phyloP scores from a whole-genome alignment of 2,329 filamentous ascomycete genomes.

The Trichoderma koningiopsis region DNA sequence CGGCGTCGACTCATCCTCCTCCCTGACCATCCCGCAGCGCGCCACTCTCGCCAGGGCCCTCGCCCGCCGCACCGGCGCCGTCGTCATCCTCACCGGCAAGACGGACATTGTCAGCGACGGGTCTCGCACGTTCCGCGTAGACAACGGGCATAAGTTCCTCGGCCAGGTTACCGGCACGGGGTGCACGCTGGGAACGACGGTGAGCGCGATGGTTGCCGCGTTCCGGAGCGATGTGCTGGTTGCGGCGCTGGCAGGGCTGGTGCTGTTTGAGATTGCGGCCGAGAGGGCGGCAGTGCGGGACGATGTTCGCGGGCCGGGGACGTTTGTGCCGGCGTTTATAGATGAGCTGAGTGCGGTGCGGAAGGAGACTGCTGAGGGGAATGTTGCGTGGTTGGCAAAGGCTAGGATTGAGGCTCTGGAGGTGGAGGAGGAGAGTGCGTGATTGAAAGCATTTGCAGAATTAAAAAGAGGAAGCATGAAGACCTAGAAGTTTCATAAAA shows the following conservation, averaged over 20 bases:
- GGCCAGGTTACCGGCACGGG: constrained; percentile 77
- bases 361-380: constrained; percentile 49
- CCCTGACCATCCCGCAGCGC: constrained; percentile 53
- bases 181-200: constrained; percentile 79
- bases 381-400: constrained; percentile 54
- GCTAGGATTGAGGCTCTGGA: constrained; percentile 51
- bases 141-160: constrained; percentile 75
- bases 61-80: constrained; percentile 67
- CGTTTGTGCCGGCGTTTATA: constrained; percentile 82
- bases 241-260: constrained; percentile 70
- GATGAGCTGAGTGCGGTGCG: constrained; percentile 65
- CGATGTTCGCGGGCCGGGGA: constrained; percentile 77
- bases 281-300: constrained; percentile 66
- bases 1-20: constrained; percentile 79
- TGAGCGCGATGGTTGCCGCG: constrained; percentile 74
- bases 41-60: constrained; percentile 65
- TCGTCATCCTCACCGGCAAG: constrained; percentile 81
- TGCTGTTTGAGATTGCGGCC: constrained; percentile 76
- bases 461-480: neutral
- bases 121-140: constrained; percentile 63
- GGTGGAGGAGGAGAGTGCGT: constrained; percentile 12
- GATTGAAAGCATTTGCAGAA: neutral
- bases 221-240: constrained; percentile 65
- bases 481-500: neutral
- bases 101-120: constrained; percentile 81